Evolutionary conservation across 2,329 filamentous ascomycete species (phyloP), one percentile per base, ranked within the genome.

Genomic region (Taxawa tesnikishii): DNA sequence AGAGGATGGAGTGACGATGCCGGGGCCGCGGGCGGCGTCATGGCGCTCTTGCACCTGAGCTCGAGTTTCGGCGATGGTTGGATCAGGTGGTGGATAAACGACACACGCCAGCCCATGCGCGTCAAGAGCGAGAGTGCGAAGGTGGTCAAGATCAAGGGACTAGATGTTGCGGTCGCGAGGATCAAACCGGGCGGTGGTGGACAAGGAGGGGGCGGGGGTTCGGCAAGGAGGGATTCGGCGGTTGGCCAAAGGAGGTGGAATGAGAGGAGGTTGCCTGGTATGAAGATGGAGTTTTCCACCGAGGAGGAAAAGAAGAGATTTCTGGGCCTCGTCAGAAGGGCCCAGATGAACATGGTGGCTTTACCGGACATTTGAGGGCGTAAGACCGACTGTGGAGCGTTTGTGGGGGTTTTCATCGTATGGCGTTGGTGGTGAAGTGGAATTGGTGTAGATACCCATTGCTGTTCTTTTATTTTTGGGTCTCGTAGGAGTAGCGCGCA

Each of bases 81-180:
- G 38, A 48, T 63, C 4, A 50, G 55, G 2, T 65, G 62, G 45
- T 63, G 60, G 43, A 46, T 65, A 14, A 65, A 65, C 29, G 52
- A 49, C 4, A 44, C 43, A 2, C 45, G 43, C 3, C 47, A 53
- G 8, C 55, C 55, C 0, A 50, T 64, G 2, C 47, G 49, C 1
- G 49, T 63, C 3, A 59, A 59, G 27, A 58, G 61, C 14, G 57
- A 59, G 4, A 55, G 58, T 0, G 42, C 42, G 4, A 49, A 45
- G 8, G 47, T 52, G 26, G 51, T 62, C 5, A 60, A 59, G 38
- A 46, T 65, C 13, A 62, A 58, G 29, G 61, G 60, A 0, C 42
- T 65, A 6, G 47, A 54, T 16, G 50, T 64, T 1, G 51, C 50
- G 7, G 37, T 54, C 2, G 32, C 34, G n/a, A 28, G 30, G 5